Base-by-base conservation (phyloP, 768 basidiomycete species). In the Boletus coccyginus region DNA sequence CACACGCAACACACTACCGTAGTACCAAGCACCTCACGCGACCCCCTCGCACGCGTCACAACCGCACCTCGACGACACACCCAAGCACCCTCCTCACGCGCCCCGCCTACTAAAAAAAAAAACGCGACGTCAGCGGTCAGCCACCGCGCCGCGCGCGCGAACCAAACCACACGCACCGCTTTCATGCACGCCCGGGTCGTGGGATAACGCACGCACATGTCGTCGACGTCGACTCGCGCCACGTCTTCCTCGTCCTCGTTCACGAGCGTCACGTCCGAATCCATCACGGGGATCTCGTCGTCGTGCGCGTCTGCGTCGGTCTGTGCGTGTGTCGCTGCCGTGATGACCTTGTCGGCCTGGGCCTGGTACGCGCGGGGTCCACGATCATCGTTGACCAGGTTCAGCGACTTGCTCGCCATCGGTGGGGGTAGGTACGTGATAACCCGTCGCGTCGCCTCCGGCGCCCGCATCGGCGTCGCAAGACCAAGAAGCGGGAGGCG, bases 361-460 rank as follows among this genome's bases (percentile, higher is more conserved):
- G 21, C 21, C n/a, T 19, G n/a, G 10, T 10, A 17, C 6, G 48
- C 27, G 0, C 11, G 36, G 3, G n/a, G 16, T 52, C 36, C 36
- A 27, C 16, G 7, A 11, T 40, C 38, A 12, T 41, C 46, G 13
- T 48, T 17, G 39, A 24, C 53, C 12, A 11, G 41, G 2, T 55
- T 46, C 14, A 11, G 41, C 3, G 53, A 43, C 24, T 32, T 45
- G 31, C 9, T 47, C 24, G 41, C 27, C 58, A 45, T 66, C 8
- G 66, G 69, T 5, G 69, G 69, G 2, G 69, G 69, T 1, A 72
- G 51, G 50, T 70, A 70, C 2, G 64, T 70, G 43, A 72, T 65
- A 9, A 72, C 62, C 5, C 69, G 69, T 19, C 32, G 55, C 27
- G 48, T 61, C 21, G n/a, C 52, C 10, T 51, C 47, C 9, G 44